Percentiles rank a stretch among this genome's conserved stretches.
Evolutionary conservation across 2,329 filamentous ascomycete genomes (phyloP).

Genomic region (Rhynchosporium graminicola): DNA sequence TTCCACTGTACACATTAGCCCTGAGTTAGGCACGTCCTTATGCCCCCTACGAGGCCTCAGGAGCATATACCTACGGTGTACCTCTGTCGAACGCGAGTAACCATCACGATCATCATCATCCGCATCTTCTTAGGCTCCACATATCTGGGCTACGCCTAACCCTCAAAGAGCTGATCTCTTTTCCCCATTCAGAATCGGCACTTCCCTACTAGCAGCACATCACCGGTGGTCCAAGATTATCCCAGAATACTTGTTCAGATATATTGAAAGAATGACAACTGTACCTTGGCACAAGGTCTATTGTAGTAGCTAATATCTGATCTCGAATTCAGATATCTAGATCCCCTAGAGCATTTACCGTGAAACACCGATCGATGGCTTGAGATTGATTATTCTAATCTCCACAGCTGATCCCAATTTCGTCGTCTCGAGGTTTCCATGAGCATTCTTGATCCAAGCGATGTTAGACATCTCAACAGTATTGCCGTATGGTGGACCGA

Average conservation of each 20-base stretch:
- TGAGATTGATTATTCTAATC: neutral
- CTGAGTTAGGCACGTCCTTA: no score
- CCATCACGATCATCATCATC: constrained; percentile 26
- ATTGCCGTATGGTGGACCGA: constrained; percentile 12
- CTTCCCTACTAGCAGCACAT: constrained; percentile 29
- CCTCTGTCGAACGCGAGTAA: no score
- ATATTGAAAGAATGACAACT: neutral
- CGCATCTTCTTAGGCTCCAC: constrained; percentile 36
- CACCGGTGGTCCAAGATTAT: neutral
- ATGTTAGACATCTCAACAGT: constrained; percentile 1
- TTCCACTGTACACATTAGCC: no score
- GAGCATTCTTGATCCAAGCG: neutral
- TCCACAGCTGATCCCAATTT: neutral
- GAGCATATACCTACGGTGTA: no score
- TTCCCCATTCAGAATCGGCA: constrained; percentile 16
- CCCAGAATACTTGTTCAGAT: neutral
- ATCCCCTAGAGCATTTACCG: neutral
- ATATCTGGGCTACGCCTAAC: constrained; percentile 33
- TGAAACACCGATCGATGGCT: neutral
- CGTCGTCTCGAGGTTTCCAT: no score
- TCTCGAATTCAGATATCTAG: neutral
- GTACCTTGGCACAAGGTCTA: constrained; percentile 34
- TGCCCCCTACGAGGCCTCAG: no score
- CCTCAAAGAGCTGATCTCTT: constrained; percentile 27
- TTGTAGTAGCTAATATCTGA: constrained; percentile 27